phyloP scores from a whole-genome alignment of 2,329 filamentous ascomycete genomes.

The Daldinia eschscholtzii region DNA sequence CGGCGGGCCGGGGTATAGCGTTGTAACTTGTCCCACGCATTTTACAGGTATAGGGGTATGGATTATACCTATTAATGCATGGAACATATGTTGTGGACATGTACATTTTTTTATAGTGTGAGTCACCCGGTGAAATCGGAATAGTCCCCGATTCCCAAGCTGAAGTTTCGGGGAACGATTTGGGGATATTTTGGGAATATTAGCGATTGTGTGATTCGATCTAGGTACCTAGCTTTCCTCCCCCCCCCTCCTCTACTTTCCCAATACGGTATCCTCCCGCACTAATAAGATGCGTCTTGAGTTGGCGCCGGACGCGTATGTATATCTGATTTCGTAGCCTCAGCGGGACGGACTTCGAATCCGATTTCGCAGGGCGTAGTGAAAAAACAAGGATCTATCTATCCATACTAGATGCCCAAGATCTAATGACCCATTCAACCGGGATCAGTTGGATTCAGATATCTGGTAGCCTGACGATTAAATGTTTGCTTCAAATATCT shows the following conservation, averaged over 20 bases:
- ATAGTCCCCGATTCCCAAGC: constrained; percentile 6
- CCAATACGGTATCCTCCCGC: neutral
- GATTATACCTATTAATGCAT: too few species aligned
- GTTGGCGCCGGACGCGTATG: constrained; percentile 27
- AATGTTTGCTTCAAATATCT: neutral
- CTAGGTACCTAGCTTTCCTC: neutral
- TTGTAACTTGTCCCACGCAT: neutral
- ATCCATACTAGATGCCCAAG: constrained; percentile 1
- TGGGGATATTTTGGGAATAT: neutral
- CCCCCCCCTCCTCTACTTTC: neutral
- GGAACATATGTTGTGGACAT: neutral
- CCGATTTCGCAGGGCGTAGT: constrained; percentile 27
- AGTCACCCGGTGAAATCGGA: constrained; percentile 31
- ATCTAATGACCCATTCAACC: neutral
- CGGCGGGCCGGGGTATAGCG: constrained; percentile 19
- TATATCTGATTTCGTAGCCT: constrained; percentile 4
- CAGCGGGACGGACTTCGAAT: constrained; percentile 1
- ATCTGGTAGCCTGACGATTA: neutral
- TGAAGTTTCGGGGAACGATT: neutral
- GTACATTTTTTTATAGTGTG: constrained; percentile 10
- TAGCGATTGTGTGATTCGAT: neutral
- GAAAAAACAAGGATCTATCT: neutral
- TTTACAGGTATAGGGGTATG: neutral
- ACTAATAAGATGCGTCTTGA: constrained; percentile 1
- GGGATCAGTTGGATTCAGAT: neutral